phyloP scores from a whole-genome alignment of 2,329 filamentous ascomycete genomes.

The Pyrenophora graminea region DNA sequence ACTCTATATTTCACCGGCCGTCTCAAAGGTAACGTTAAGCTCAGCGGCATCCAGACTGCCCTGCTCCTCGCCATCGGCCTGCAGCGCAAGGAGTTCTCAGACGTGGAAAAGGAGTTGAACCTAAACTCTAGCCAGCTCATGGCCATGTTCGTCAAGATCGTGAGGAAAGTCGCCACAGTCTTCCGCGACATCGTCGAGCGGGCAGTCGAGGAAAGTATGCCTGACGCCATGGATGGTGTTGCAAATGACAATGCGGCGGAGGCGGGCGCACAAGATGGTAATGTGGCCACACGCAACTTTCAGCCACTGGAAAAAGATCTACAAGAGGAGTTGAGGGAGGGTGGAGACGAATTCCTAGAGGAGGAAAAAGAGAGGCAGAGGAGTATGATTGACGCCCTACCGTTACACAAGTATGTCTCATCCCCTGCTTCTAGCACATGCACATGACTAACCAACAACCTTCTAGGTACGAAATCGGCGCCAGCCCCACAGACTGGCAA shows the following conservation, averaged over 20 bases:
- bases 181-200: constrained; percentile 76
- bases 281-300: constrained; percentile 64
- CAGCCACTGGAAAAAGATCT: constrained; percentile 72
- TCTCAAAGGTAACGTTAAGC: constrained; percentile 67
- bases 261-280: constrained; percentile 58
- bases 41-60: constrained; percentile 82
- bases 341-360: constrained; percentile 73
- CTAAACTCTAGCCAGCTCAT: constrained; percentile 78
- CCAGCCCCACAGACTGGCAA: constrained; percentile 58
- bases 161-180: constrained; percentile 81
- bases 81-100: constrained; percentile 85
- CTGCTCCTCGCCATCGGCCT: constrained; percentile 86
- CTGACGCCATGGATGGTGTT: constrained; percentile 48
- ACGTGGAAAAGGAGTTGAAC: constrained; percentile 75
- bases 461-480: constrained; percentile 51
- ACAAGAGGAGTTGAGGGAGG: constrained; percentile 83
- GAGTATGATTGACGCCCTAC: constrained; percentile 86
- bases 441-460: constrained; percentile 2
- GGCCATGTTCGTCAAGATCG: constrained; percentile 96
- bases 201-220: constrained; percentile 59
- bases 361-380: constrained; percentile 76
- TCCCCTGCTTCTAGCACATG: not conserved
- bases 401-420: constrained; percentile 75
- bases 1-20: constrained; percentile 82
- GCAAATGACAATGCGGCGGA: constrained; percentile 20